Evolutionary conservation across 2,329 filamentous ascomycete genomes (phyloP).

Genomic region (Monosporascus sp.): DNA sequence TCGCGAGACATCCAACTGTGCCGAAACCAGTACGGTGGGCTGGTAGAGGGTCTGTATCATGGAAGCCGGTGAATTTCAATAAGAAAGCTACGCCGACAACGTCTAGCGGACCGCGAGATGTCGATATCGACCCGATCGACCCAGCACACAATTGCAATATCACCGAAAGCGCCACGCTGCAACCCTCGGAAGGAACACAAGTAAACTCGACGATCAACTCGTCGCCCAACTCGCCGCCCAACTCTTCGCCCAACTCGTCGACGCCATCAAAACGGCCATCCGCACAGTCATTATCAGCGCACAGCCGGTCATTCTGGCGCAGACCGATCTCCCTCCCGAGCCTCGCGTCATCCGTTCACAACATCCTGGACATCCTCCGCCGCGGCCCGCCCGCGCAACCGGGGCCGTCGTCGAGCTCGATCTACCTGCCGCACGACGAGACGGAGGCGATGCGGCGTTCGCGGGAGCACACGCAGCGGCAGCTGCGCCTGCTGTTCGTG

Average conservation of each 20-base stretch:
- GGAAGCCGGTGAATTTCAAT: conserved; percentile 20
- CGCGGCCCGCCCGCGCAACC: conserved; percentile 2
- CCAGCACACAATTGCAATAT: background rate
- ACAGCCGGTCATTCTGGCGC: conserved; percentile 4
- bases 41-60: conserved; percentile 14
- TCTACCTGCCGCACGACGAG: conserved; percentile 18
- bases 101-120: conserved; percentile 1
- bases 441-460: conserved; percentile 29
- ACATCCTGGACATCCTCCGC: conserved; percentile 8
- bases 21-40: conserved; percentile 2
- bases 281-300: background rate
- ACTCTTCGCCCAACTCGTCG: background rate
- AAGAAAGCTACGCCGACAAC: conserved; percentile 5
- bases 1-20: conserved; percentile 11
- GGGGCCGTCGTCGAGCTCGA: conserved; percentile 4
- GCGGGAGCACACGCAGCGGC: conserved; percentile 56
- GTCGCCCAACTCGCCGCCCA: background rate
- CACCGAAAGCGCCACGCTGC: no score
- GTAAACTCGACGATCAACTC: background rate
- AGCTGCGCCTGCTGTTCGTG: conserved; percentile 68
- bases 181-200: background rate
- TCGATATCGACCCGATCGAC: conserved; percentile 1
- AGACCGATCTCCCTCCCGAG: conserved; percentile 1
- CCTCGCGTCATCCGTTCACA: conserved; percentile 9
- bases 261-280: background rate